Base-by-base conservation (phyloP, 2,329 filamentous ascomycete genomes). In the Exophiala xenobiotica region DNA sequence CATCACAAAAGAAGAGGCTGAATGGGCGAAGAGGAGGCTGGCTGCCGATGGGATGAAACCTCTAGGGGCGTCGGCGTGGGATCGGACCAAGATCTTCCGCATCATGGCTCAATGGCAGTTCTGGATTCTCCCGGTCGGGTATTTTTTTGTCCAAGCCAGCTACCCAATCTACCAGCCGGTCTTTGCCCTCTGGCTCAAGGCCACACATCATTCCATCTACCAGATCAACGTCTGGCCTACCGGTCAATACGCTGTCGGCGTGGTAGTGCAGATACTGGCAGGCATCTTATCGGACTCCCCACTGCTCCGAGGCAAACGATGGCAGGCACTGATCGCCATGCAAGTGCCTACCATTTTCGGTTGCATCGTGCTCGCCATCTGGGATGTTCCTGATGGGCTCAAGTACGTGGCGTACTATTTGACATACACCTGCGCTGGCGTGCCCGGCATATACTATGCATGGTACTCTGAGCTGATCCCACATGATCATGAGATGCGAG, bases 171-270 rank as follows among this genome's bases (percentile, higher is more conserved):
- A 54, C 18, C 69, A 74, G 52, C 71, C 74, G 40, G 72, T 67
- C 54, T 74, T 73, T 49, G 59, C 65, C 1, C 61, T 75, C 1
- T 74, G 72, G 63, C 65, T 75, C 35, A 71, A 70, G 46, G 57
- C 65, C 2, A 68, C 65, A 0, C 53, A 56, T 12, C 73, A 70
- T 59, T 64, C 65, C 0, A 62, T 73, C 2, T 66, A 68, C 1
- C 58, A 75, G 56, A 68, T 74, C 64, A 75, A 76, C 63, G 74
- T 71, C 56, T 75, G 75, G 26, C 71, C 74, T 1, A 76, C 74
- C 0, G 62, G 66, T 19, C 68, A 74, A 23, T 69, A 69, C 26
- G 73, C 73, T 7, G 64, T 74, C 58, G 74, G 73, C 56, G 70
- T 74, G 46, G 56, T 73, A 38, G 45, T 54, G 7, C 55, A 58